Conservation (phyloP, 192 early-diverging fungal genomes). For the Gryganskiella cystojenkinii region DNA sequence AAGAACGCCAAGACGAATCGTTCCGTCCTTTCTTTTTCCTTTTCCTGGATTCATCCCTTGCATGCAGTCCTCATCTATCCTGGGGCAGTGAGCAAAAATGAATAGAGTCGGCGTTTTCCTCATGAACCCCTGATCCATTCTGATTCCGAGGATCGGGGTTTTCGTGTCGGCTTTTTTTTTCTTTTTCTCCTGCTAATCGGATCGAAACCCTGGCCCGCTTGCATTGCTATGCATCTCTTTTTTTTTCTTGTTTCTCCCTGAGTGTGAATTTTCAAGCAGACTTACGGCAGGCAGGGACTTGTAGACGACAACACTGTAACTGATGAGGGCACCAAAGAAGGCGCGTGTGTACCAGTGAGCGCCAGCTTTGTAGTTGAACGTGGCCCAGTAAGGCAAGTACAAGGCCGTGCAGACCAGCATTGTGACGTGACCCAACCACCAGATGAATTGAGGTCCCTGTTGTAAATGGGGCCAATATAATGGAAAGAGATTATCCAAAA, state of each 20-base stretch:
- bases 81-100: no score
- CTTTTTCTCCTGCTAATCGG: no score
- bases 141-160: no score
- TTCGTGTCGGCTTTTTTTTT: no score
- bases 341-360: slow-evolving; percentile 68
- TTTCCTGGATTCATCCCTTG: neutral
- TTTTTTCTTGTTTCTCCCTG: no score
- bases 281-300: slow-evolving; percentile 79
- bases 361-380: slow-evolving; percentile 52
- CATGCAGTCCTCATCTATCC: neutral
- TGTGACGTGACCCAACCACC: slow-evolving; percentile 62
- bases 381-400: slow-evolving; percentile 51
- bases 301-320: slow-evolving; percentile 83
- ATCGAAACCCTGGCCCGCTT: no score
- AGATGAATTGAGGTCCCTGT: slow-evolving; percentile 64
- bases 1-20: no score
- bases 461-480: no score
- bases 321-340: slow-evolving; percentile 73
- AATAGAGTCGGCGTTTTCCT: neutral
- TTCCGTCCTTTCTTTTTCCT: no score
- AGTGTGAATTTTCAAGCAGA: neutral
- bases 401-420: slow-evolving; percentile 55
- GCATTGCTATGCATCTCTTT: no score
- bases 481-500: slow-evolving; percentile 1
- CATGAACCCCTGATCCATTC: neutral